Evolutionary conservation across 2,329 filamentous ascomycete species (phyloP).

Genomic region (Geoglossum cookeanum): DNA sequence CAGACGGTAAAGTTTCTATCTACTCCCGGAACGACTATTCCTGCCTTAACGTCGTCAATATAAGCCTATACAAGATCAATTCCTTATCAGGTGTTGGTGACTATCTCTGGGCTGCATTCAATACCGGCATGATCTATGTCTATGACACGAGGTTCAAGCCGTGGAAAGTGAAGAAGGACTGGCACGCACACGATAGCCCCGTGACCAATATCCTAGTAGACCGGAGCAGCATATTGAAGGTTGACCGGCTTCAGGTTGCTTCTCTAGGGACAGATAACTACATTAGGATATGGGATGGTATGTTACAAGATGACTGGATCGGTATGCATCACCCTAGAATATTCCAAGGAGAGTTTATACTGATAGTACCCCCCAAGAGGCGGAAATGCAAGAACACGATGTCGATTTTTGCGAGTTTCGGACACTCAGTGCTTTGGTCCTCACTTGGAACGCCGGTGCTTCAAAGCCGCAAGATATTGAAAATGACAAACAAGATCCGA

Average conservation of each 20-base stretch:
- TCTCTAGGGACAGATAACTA: slow-evolving; percentile 77
- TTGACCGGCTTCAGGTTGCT: slow-evolving; percentile 67
- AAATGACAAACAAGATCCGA: slow-evolving; percentile 46
- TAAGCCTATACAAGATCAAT: slow-evolving; percentile 93
- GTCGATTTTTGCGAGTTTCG: slow-evolving; percentile 70
- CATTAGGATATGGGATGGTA: slow-evolving; percentile 75
- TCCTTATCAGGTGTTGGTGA: slow-evolving; percentile 62
- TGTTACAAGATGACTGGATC: slow-evolving; percentile 88
- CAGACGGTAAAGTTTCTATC: slow-evolving; percentile 86
- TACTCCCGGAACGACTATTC: slow-evolving; percentile 62
- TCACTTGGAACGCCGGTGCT: slow-evolving; percentile 98
- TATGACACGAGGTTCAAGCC: slow-evolving; percentile 72
- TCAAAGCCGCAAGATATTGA: slow-evolving; percentile 70
- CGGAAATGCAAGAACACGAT: slow-evolving; percentile 69
- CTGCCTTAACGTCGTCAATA: slow-evolving; percentile 61
- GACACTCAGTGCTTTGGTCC: slow-evolving; percentile 56
- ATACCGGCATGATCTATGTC: slow-evolving; percentile 81
- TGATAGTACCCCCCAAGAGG: slow-evolving; percentile 31
- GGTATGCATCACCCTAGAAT: slow-evolving; percentile 22
- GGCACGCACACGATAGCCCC: slow-evolving; percentile 74
- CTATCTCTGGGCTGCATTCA: slow-evolving; percentile 83
- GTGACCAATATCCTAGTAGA: slow-evolving; percentile 64
- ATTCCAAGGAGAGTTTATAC: not conserved
- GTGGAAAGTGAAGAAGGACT: slow-evolving; percentile 86
- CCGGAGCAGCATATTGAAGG: slow-evolving; percentile 62